Base-by-base conservation (phyloP, 2,329 filamentous ascomycete genomes). In the Hawksworthiomyces lignivorus region DNA sequence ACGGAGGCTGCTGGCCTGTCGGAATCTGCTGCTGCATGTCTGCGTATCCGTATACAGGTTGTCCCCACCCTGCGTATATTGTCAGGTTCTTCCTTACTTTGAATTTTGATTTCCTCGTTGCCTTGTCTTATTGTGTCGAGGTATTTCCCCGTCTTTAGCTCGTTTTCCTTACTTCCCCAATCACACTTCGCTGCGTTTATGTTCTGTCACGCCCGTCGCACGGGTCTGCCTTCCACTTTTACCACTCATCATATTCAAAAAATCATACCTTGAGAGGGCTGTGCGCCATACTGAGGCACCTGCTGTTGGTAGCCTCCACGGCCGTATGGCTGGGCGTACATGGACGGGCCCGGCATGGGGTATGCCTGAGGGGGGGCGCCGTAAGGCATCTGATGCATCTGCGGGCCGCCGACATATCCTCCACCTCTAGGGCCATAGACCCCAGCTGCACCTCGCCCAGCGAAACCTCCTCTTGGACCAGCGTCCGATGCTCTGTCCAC, bases 401-500 rank as follows among this genome's bases (percentile, higher is more conserved):
- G 60, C 12, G 54, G 52, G 22, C 54, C 57, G 40, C 50, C 52
- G 24, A 48, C 52, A 42, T 62, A 60, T 12, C 51, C 59, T 40
- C 56, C 55, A 18, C 64, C 62, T n/a, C 54, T 49, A 14, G 53
- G 50, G 37, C 49, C 48, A 40, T 55, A 58, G 21, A 55, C 55
- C 11, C 54, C 57, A 22, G 55, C 52, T 35, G 59, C 60, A 37
- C 65, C 62, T 32, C 61, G 58, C 27, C 65, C 60, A 53, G 41
- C 70, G 39, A 70, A 70, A 40, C 79, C 75, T 40, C 74, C 75
- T 44, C 78, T 74, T 35, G 78, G 71, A 35, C 78, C 77, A 52
- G 81, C 82, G 64, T 96, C 89, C 45, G 87, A 89, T 48, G 89
- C 92, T 65, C 89, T 94, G 69, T 97, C 90, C 51, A 98, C 90